Base-by-base conservation (phyloP, 2,329 filamentous ascomycete species). In the Nemania sp. region DNA sequence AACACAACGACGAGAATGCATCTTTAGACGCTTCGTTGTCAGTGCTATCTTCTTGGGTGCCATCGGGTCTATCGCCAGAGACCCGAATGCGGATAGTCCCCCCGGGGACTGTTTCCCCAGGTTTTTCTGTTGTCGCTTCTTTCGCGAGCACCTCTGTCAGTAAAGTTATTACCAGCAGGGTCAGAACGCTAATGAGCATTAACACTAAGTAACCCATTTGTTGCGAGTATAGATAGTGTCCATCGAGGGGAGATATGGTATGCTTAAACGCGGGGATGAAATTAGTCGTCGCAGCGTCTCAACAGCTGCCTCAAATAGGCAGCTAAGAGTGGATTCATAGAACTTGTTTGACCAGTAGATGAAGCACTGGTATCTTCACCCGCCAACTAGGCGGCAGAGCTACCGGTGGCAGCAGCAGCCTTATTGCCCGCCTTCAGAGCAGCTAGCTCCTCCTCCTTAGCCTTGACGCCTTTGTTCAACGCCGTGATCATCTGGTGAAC, bases 391-490 rank as follows among this genome's bases (percentile, higher is more conserved):
- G 73, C 73, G 59, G 67, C 57, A 11, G 67, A 61, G 54, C 32
- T 65, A 62, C 59, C 20, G 52, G 67, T 15, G 49, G 62, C 64
- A 53, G 62, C 64, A 56, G 64, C 80, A n/a, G 86, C 86, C 51
- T 81, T 79, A 64, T 89, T 83, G 71, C 84, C 86, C 45, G 84
- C 85, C 82, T 90, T 92, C 55, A 92, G 83, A 64, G 84, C 84
- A 29, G 86, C 80, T 62, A 92, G 80, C 71, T 85, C 82, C 62
- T 86, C 85, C 79, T 91, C 91, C 80, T 92, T 91, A 61, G 85
- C 83, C 78, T 88, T 89, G 66, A 91, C 84, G 80, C 88, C 85
- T 70, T 83, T 85, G 72, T 87, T 86, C 70, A 90, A 85, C 75
- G 83, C 86, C 77, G 84, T 84, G 57, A 85, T 83, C 77, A 91